These are phyloP conservation scores for Yarrowia sp. DNA, from an alignment of 805 yeast species.

Conservation along the genomic window DNA sequence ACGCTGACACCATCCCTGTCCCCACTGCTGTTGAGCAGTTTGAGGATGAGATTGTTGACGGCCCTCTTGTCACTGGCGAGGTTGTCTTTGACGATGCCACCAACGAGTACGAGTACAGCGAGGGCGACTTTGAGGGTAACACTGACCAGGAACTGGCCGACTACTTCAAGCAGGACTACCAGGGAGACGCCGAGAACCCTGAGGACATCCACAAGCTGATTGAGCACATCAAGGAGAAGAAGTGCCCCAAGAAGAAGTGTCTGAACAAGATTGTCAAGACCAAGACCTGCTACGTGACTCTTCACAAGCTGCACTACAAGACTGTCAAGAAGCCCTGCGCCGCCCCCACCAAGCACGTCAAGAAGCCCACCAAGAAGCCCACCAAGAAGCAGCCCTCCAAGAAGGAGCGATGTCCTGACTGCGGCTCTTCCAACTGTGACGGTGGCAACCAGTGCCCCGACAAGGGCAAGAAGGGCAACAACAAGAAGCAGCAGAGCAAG, in stretches of 20 bases:
- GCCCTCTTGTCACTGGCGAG: slow-evolving; percentile 14
- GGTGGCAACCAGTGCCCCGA: slow-evolving; percentile 21
- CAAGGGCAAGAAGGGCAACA: slow-evolving; percentile 59
- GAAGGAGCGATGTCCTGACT: slow-evolving; percentile 25
- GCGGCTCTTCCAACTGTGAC: slow-evolving; percentile 11
- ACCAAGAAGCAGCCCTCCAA: slow-evolving; percentile 17
- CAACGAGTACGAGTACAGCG: slow-evolving; percentile 26
- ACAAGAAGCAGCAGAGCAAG: slow-evolving; percentile 63
- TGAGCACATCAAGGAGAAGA: slow-evolving; percentile 32
- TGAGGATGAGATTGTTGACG: slow-evolving; percentile 2
- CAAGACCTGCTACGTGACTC: slow-evolving; percentile 26
- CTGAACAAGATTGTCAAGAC: slow-evolving; percentile 22
- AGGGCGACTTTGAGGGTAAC: slow-evolving; percentile 37
- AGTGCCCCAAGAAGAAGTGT: slow-evolving; percentile 35
- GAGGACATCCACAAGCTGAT: slow-evolving; percentile 27
- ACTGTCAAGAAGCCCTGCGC: slow-evolving; percentile 18
- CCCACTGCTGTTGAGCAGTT: neutral
- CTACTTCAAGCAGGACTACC: slow-evolving; percentile 11
- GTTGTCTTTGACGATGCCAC: slow-evolving; percentile 8
- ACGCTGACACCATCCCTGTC: neutral
- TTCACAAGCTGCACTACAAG: slow-evolving; percentile 20
- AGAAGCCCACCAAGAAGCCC: neutral
- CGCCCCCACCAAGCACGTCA: slow-evolving; percentile 11
- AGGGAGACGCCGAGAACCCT: slow-evolving; percentile 24
- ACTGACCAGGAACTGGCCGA: slow-evolving; percentile 16